phyloP scores from a whole-genome alignment of 2,329 filamentous ascomycete species.

The Geosmithia putterillii region DNA sequence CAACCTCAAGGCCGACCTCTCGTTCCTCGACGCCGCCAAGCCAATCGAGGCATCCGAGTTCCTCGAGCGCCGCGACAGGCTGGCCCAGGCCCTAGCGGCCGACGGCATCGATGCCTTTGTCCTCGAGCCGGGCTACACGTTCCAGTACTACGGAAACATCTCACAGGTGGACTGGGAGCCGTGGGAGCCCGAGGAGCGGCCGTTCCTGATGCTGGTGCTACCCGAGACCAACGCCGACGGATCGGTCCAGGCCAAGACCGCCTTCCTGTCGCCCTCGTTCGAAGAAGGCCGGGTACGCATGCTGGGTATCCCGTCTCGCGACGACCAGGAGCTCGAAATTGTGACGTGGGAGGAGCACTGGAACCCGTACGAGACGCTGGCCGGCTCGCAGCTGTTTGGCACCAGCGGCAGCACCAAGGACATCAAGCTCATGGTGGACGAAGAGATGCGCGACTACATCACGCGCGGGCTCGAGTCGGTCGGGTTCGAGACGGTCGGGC shows the following conservation, averaged over 20 bases:
- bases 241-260: constrained; percentile 36
- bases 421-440: constrained; percentile 47
- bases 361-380: constrained; percentile 47
- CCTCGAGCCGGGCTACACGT: constrained; percentile 52
- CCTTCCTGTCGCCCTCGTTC: constrained; percentile 46
- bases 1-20: constrained; percentile 33
- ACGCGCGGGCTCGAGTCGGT: constrained; percentile 37
- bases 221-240: constrained; percentile 27
- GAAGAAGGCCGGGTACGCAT: constrained; percentile 47
- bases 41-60: constrained; percentile 40
- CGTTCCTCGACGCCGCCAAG: constrained; percentile 34
- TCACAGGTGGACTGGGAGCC: constrained; percentile 50
- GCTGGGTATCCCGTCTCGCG: constrained; percentile 42
- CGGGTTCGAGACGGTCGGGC: constrained; percentile 43
- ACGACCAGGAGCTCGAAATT: constrained; percentile 35
- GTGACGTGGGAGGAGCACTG: constrained; percentile 53
- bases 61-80: constrained; percentile 38
- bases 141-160: constrained; percentile 50
- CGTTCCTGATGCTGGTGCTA: constrained; percentile 48
- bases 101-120: constrained; percentile 45
- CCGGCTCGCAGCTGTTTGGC: constrained; percentile 26
- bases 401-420: constrained; percentile 3
- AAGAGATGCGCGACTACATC: constrained; percentile 53
- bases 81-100: constrained; percentile 39
- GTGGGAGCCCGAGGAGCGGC: constrained; percentile 53